Evolutionary conservation across 257 asterid species (phyloP).

Genomic region (Agastache rugosa): DNA sequence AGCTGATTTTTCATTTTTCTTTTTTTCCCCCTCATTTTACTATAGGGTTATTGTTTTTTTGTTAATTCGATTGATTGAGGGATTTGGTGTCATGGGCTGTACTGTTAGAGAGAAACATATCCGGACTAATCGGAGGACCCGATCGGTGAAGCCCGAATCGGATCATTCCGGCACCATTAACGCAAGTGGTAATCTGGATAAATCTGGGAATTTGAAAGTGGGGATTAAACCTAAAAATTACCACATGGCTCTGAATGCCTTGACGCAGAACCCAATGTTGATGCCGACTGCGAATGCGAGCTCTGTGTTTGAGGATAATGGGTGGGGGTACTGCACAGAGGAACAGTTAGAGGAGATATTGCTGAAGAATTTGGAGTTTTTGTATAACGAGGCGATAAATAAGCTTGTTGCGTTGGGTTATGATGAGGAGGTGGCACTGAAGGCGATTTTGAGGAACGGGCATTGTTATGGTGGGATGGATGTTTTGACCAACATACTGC

Average conservation of each 20-base stretch:
- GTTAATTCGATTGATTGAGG: slow-evolving; percentile 26
- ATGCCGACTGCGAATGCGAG: slow-evolving; percentile 32
- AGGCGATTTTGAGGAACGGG: slow-evolving; percentile 77
- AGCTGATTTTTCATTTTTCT: slow-evolving; percentile 33
- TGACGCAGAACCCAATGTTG: slow-evolving; percentile 35
- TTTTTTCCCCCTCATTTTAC: not conserved
- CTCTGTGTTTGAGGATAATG: slow-evolving; percentile 54
- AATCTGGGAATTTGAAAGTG: slow-evolving; percentile 32
- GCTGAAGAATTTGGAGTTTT: slow-evolving; percentile 63
- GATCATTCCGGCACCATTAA: slow-evolving; percentile 47
- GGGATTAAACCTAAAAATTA: slow-evolving; percentile 39
- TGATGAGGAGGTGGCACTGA: slow-evolving; percentile 71
- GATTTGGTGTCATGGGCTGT: slow-evolving; percentile 57
- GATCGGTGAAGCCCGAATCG: slow-evolving; percentile 70
- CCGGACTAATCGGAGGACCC: slow-evolving; percentile 69
- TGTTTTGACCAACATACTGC: slow-evolving; percentile 77
- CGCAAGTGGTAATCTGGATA: slow-evolving; percentile 39
- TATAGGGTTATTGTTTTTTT: slow-evolving; percentile 38
- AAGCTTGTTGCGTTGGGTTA: slow-evolving; percentile 73
- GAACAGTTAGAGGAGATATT: slow-evolving; percentile 75
- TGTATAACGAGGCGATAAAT: slow-evolving; percentile 65
- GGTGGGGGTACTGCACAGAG: slow-evolving; percentile 75
- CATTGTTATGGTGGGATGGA: slow-evolving; percentile 92
- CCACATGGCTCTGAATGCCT: slow-evolving; percentile 40
- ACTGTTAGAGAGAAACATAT: slow-evolving; percentile 73